phyloP scores from a whole-genome alignment of 2,329 filamentous ascomycete species.

The Pseudomassariella vexata region DNA sequence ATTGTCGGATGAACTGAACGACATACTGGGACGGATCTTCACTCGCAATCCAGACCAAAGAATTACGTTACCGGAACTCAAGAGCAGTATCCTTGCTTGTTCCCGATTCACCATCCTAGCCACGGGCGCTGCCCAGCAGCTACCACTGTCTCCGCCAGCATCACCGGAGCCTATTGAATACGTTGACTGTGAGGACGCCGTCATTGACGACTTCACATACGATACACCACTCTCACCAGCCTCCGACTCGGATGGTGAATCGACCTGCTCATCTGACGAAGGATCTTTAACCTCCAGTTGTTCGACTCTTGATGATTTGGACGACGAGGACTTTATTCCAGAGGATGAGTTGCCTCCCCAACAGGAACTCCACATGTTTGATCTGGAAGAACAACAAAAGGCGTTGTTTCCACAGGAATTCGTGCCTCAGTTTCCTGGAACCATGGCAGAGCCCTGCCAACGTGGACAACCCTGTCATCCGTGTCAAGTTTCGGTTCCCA shows the following conservation, averaged over 20 bases:
- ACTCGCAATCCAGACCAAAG: slow-evolving; percentile 76
- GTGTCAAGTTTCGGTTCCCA: slow-evolving; percentile 17
- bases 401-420: slow-evolving; percentile 42
- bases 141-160: slow-evolving; percentile 33
- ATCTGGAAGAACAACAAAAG: slow-evolving; percentile 40
- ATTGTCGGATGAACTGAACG: slow-evolving; percentile 81
- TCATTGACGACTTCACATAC: slow-evolving; percentile 38
- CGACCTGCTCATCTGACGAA: slow-evolving; percentile 44
- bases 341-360: slow-evolving; percentile 35
- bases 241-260: slow-evolving; percentile 35
- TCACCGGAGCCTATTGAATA: slow-evolving; percentile 40
- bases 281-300: slow-evolving; percentile 50
- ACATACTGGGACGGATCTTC: slow-evolving; percentile 83
- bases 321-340: slow-evolving; percentile 41
- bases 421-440: slow-evolving; percentile 38
- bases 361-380: slow-evolving; percentile 34
- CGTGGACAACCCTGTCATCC: slow-evolving; percentile 22
- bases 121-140: slow-evolving; percentile 22
- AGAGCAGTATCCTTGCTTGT: slow-evolving; percentile 70
- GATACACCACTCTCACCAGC: slow-evolving; percentile 43
- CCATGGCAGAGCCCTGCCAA: slow-evolving; percentile 28
- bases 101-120: slow-evolving; percentile 59
- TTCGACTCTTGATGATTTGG: slow-evolving; percentile 45
- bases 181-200: slow-evolving; percentile 43
- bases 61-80: slow-evolving; percentile 76